Percentiles rank a stretch among this genome's conserved stretches.
Conservation (phyloP, 2,329 filamentous ascomycete genomes). For the Alternaria brassicae region DNA sequence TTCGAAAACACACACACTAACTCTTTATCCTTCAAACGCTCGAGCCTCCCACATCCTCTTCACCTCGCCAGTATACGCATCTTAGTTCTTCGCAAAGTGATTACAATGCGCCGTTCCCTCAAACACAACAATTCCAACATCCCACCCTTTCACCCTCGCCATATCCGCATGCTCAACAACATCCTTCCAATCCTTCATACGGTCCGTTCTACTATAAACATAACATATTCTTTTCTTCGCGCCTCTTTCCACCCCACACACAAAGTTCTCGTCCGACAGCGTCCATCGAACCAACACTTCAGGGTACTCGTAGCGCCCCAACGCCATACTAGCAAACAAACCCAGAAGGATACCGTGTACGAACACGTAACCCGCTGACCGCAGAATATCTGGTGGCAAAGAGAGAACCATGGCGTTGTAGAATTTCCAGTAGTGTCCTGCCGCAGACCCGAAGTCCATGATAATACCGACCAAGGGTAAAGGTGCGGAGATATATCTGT, state of each 20-base stretch:
- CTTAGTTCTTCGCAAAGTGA: conserved; percentile 62
- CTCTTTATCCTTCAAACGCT: neutral
- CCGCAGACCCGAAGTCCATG: conserved; percentile 10
- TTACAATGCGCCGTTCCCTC: conserved; percentile 64
- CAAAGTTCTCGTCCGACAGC: conserved; percentile 9
- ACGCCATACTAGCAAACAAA: neutral
- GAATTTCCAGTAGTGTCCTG: conserved; percentile 26
- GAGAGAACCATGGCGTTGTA: conserved; percentile 15
- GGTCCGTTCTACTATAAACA: conserved; percentile 63
- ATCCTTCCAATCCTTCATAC: conserved; percentile 60
- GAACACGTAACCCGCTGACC: neutral
- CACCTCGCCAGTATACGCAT: conserved; percentile 60
- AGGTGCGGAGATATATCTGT: neutral
- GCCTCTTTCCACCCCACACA: neutral
- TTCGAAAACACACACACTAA: no score
- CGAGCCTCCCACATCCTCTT: conserved; percentile 6
- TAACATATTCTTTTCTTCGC: conserved; percentile 59
- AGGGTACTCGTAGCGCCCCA: conserved; percentile 14
- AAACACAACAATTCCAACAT: conserved; percentile 58
- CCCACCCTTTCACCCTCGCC: conserved; percentile 56
- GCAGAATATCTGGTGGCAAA: conserved; percentile 4
- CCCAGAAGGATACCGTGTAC: conserved; percentile 1
- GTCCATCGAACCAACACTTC: conserved; percentile 3
- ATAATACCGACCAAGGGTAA: conserved; percentile 20
- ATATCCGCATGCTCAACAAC: conserved; percentile 59